A percentile compares a stretch with the other conserved stretches of the same genome.
These are phyloP conservation scores for Coniosporium apollinis DNA, from an alignment of 495 filamentous ascomycete species.

Conservation along the genomic window DNA sequence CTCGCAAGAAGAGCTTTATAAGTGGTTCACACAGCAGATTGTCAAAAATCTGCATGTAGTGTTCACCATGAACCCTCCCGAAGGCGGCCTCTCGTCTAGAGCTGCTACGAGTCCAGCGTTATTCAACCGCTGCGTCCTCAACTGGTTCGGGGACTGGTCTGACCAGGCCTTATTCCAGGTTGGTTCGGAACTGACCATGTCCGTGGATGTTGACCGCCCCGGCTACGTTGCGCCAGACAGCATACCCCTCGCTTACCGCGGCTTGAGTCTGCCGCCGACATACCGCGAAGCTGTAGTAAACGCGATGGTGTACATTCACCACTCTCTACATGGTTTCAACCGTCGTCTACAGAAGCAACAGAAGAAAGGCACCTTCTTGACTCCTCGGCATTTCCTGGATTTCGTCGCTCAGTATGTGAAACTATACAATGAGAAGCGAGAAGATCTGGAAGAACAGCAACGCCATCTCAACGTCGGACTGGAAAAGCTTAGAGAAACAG, in stretches of 20 bases:
- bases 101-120: conserved; percentile 92
- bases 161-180: conserved; percentile 98
- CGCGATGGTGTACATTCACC: conserved; percentile 96
- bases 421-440: conserved; percentile 93
- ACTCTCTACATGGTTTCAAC: conserved; percentile 85
- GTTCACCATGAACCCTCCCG: conserved; percentile 99
- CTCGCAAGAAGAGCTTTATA: conserved; percentile 96
- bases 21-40: conserved; percentile 99
- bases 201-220: conserved; percentile 78
- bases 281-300: conserved; percentile 87
- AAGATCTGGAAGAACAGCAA: conserved; percentile 96
- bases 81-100: conserved; percentile 85
- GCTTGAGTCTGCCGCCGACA: conserved; percentile 65
- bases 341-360: conserved; percentile 78
- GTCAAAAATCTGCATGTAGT: conserved; percentile 98
- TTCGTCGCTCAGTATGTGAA: conserved; percentile 97
- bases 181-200: conserved; percentile 84
- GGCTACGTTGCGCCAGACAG: conserved; percentile 77
- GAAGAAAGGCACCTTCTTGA: conserved; percentile 77
- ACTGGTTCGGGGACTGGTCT: conserved; percentile 99
- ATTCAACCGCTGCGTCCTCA: conserved; percentile 98
- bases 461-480: conserved; percentile 94
- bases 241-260: conserved; percentile 79
- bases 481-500: conserved; percentile 93
- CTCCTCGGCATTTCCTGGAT: conserved; percentile 90